Evolutionary conservation across 257 asterid species (phyloP).

Genomic region (Nicotiana paniculata): DNA sequence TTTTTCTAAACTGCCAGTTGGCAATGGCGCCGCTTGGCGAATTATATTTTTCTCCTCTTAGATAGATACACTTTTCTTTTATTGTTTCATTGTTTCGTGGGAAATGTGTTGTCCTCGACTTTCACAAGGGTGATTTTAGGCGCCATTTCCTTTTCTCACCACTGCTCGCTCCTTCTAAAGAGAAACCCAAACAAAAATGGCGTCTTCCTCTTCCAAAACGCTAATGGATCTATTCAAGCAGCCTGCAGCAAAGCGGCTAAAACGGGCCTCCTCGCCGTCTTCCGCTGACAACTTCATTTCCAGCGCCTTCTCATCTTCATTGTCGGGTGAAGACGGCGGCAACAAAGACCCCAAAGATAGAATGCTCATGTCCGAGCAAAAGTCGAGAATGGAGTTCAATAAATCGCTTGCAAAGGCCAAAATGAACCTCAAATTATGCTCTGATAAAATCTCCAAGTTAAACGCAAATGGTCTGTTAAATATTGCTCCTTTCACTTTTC

Average conservation of each 20-base stretch:
- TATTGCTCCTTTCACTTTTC: not conserved
- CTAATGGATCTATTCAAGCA: conserved; percentile 62
- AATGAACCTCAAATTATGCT: conserved; percentile 62
- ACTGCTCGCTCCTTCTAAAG: not conserved
- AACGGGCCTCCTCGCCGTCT: conserved; percentile 35
- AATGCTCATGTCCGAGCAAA: conserved; percentile 50
- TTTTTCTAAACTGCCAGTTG: too few relatives aligned
- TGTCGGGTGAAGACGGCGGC: not conserved
- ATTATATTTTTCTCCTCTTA: too few relatives aligned
- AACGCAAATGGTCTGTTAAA: not conserved
- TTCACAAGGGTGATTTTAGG: not conserved
- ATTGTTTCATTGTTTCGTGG: too few relatives aligned
- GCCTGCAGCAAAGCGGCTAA: conserved; percentile 79
- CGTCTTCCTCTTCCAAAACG: conserved; percentile 52
- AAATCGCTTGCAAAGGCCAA: conserved; percentile 70
- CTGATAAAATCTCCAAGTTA: conserved; percentile 45
- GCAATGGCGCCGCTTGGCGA: too few relatives aligned
- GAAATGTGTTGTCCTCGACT: too few relatives aligned
- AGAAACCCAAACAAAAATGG: not conserved
- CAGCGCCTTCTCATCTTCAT: conserved; percentile 17
- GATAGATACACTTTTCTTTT: too few relatives aligned
- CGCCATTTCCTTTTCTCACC: not conserved
- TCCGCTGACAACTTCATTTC: not conserved
- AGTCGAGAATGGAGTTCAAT: conserved; percentile 56
- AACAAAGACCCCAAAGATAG: conserved; percentile 23